A percentile compares a stretch with the other conserved stretches of the same genome.
phyloP scores from a whole-genome alignment of 2,329 filamentous ascomycete species.

The Sclerotinia nivalis region DNA sequence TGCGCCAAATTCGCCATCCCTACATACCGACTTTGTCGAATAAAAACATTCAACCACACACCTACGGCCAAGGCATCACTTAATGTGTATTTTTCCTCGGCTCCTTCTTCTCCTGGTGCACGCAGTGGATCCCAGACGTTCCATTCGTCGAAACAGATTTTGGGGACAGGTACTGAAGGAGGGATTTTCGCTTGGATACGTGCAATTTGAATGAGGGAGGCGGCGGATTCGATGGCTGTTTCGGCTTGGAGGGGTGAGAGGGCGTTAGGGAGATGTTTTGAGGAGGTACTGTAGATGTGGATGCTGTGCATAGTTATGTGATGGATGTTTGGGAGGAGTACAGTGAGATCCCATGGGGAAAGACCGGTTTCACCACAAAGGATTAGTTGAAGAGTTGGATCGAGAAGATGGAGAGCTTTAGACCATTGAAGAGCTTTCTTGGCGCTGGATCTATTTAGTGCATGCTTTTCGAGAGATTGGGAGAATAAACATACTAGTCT shows the following conservation, averaged over 20 bases:
- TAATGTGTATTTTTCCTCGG: conserved; percentile 63
- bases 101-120: conserved; percentile 61
- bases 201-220: conserved; percentile 62
- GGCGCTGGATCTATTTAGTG: conserved; percentile 36
- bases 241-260: conserved; percentile 61
- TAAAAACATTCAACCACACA: conserved; percentile 64
- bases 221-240: conserved; percentile 63
- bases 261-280: conserved; percentile 50
- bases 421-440: conserved; percentile 59
- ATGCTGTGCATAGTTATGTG: conserved; percentile 69
- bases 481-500: conserved; percentile 45
- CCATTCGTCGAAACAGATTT: conserved; percentile 71
- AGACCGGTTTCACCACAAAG: conserved; percentile 64
- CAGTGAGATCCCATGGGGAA: conserved; percentile 63
- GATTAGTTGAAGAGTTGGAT: conserved; percentile 61
- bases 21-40: conserved; percentile 61
- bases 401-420: conserved; percentile 58
- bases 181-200: conserved; percentile 55
- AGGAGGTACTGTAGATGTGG: conserved; percentile 60
- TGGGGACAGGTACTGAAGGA: conserved; percentile 46
- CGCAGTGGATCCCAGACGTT: conserved; percentile 67
- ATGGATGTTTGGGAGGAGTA: conserved; percentile 59
- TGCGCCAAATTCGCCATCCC: conserved; percentile 70
- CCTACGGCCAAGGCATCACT: conserved; percentile 64
- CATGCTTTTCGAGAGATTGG: background rate